Evolutionary conservation across 2,329 filamentous ascomycete genomes (phyloP), one percentile per base, ranked within the genome.

Genomic region (Aaosphaeria arxii): DNA sequence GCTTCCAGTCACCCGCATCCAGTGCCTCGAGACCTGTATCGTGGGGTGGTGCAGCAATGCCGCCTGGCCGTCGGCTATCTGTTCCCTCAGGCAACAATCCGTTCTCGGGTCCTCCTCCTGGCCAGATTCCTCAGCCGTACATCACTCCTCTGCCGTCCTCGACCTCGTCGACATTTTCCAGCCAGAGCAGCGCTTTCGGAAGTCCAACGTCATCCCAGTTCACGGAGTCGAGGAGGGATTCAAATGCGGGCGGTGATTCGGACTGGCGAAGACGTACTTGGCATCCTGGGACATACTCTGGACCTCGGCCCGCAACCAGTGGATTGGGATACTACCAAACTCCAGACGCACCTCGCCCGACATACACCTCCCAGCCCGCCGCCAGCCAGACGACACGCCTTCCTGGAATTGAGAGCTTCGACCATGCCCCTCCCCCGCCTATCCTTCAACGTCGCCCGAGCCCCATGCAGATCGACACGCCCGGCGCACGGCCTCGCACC

Each of bases 331-430:
- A 89, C 54, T 87, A 89, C 36, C 83, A 88, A 52, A 89, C 84
- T 5, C 84, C 88, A 5, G 82, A 85, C 59, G 61, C 83, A 69
- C 64, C 83, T 74, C 71, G 81, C 72, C 65, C 83, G 66, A 61
- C 82, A 62, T 71, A 81, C 73, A 62, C 79, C 49, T 64, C 79
- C 63, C 66, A 81, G 70, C 63, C 81, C 68, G 56, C 83, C 71
- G 67, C 77, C 69, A 62, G 71, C 44, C 84, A 86, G 57, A 81
- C 78, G 4, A 76, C 89, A 11, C 84, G 89, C 36, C 78, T 96
- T 11, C 91, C 91, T 1, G 91, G 91, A 11, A 96, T 96, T 56
- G 90, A 95, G 66, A 95, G 89, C 11, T 96, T 96, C 59, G 90
- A 92, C 62, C 85, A 89, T 47, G 76, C 88, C 28, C 86, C 84